Percentiles rank a stretch among this genome's conserved stretches.
Evolutionary conservation across 2,329 filamentous ascomycete species (phyloP).

Genomic region (Colletotrichum navitas): DNA sequence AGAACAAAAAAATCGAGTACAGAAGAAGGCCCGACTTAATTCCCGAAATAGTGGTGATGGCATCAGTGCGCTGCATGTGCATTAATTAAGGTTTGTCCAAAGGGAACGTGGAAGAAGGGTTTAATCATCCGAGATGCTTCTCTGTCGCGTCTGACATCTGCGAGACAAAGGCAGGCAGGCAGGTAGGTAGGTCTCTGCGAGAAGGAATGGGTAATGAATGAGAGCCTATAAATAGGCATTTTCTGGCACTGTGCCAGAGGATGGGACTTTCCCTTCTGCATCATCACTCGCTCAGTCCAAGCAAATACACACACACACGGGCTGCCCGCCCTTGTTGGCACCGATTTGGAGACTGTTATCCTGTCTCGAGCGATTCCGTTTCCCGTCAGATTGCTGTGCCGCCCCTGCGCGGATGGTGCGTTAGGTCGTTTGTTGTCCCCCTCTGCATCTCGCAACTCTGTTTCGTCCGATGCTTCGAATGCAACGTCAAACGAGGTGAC

Average conservation of each 20-base stretch:
- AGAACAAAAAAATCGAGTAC: constrained; percentile 13
- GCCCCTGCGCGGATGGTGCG: constrained; percentile 4
- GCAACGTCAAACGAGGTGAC: not conserved
- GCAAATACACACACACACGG: no score
- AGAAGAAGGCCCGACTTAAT: not conserved
- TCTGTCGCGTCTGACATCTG: not conserved
- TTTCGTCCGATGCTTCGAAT: constrained; percentile 4
- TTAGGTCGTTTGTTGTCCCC: constrained; percentile 7
- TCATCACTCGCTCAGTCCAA: no score
- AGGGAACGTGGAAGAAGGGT: not conserved
- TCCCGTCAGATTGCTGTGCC: constrained; percentile 5
- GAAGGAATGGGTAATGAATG: no score
- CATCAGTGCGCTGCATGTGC: constrained; percentile 14
- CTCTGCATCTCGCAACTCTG: constrained; percentile 24
- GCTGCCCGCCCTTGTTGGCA: no score
- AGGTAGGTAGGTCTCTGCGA: no score
- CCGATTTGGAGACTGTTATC: no score
- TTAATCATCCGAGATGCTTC: not conserved
- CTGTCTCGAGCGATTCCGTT: not conserved
- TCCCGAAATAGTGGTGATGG: not conserved
- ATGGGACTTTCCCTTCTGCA: no score
- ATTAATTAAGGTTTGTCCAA: not conserved
- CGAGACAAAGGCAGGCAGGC: not conserved
- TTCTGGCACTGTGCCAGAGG: no score
- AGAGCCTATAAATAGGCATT: no score